Conservation (phyloP, 192 early-diverging fungal species). For the Coemansia sp. region DNA sequence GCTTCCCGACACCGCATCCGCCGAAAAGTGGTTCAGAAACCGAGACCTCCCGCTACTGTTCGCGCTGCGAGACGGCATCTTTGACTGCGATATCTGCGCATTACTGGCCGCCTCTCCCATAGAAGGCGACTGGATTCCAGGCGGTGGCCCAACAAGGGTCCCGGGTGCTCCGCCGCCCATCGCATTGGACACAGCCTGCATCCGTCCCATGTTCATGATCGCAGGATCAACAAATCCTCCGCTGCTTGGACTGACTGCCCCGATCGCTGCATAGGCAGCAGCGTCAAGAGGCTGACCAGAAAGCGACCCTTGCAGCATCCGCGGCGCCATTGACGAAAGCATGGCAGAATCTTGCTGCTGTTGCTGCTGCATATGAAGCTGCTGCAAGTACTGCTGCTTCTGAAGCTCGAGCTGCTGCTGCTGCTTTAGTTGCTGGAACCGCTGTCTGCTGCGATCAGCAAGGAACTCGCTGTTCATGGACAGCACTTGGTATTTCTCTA, state of each 20-base stretch:
- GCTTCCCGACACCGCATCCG: constrained; percentile 6
- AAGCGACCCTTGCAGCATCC: not conserved
- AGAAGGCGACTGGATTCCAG: constrained; percentile 34
- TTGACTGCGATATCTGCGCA: constrained; percentile 8
- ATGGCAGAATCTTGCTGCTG: constrained; percentile 6
- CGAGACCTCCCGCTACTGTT: constrained; percentile 51
- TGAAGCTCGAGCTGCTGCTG: constrained; percentile 12
- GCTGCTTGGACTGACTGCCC: not conserved
- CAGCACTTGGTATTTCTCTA: not conserved
- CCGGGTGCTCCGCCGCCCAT: constrained; percentile 13
- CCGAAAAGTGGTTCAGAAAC: constrained; percentile 50
- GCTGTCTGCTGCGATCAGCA: not conserved
- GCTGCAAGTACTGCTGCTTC: not conserved
- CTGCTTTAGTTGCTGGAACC: not conserved
- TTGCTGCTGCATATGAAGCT: not conserved
- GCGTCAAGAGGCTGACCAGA: not conserved
- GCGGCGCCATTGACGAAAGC: constrained; percentile 2
- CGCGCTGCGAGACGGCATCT: constrained; percentile 46
- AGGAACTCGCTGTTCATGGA: not conserved
- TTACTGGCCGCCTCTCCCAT: not conserved
- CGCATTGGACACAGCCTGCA: constrained; percentile 6
- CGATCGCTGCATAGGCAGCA: not conserved
- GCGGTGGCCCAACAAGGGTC: constrained; percentile 30
- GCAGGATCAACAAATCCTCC: constrained; percentile 44
- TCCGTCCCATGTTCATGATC: constrained; percentile 35